Conservation (phyloP, 345 rosid species). For the Clarkia xantiana region DNA sequence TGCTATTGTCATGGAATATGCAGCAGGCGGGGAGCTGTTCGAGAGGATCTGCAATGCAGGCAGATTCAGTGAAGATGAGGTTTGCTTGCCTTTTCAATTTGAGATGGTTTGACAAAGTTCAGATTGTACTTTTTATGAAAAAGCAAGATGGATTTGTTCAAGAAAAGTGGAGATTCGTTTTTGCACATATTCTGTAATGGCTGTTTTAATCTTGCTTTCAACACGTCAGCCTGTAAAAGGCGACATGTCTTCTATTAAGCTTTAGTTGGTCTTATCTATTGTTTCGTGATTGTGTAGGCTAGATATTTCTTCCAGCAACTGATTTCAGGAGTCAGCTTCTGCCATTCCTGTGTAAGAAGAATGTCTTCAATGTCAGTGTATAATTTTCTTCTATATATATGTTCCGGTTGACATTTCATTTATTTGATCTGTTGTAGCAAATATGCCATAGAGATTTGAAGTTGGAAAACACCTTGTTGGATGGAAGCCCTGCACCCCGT, state of each 20-base stretch:
- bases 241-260: too few species aligned
- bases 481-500: conserved; percentile 84
- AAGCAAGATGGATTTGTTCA: not conserved
- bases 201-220: not conserved
- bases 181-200: not conserved
- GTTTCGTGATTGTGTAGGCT: conserved; percentile 18
- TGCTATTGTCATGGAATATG: conserved; percentile 87
- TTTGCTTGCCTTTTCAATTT: conserved; percentile 3
- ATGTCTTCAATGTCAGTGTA: not conserved
- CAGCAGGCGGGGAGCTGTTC: conserved; percentile 84
- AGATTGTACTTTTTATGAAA: not conserved
- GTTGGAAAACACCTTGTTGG: conserved; percentile 69
- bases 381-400: not conserved
- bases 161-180: not conserved
- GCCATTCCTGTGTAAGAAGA: conserved; percentile 52
- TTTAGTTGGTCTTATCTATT: not conserved
- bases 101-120: not conserved
- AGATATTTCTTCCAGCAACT: conserved; percentile 77
- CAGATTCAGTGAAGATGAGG: conserved; percentile 86
- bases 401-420: not conserved
- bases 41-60: conserved; percentile 80
- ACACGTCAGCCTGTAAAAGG: too few species aligned
- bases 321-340: conserved; percentile 73
- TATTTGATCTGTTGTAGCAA: conserved; percentile 20
- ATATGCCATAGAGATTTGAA: conserved; percentile 79